phyloP scores from a whole-genome alignment of 2,329 filamentous ascomycete species.

The Geoglossum cookeanum region DNA sequence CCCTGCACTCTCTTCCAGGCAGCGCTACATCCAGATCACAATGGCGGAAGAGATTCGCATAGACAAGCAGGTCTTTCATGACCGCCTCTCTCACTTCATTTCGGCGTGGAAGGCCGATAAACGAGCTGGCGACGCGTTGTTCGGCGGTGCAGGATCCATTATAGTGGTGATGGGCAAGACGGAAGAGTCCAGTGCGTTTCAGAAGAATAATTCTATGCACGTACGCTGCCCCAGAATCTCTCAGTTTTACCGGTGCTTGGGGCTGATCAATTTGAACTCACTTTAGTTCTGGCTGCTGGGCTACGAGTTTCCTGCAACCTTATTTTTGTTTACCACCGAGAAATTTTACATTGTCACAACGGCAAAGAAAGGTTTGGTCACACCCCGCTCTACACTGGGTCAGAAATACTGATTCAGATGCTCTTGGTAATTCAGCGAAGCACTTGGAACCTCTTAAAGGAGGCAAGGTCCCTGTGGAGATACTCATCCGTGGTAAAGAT shows the following conservation, averaged over 20 bases:
- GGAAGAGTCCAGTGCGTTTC: conserved; percentile 67
- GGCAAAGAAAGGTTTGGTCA: conserved; percentile 66
- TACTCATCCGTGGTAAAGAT: conserved; percentile 82
- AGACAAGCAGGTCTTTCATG: conserved; percentile 83
- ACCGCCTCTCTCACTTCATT: conserved; percentile 71
- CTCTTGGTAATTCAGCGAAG: conserved; percentile 40
- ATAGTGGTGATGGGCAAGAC: conserved; percentile 89
- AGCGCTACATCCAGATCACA: conserved; percentile 8
- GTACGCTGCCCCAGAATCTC: conserved; percentile 32
- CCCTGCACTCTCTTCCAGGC: neutral
- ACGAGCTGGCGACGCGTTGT: conserved; percentile 65
- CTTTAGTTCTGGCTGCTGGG: conserved; percentile 88
- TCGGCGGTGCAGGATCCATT: conserved; percentile 72
- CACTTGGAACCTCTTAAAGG: conserved; percentile 84
- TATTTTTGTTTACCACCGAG: conserved; percentile 82
- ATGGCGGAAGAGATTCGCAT: conserved; percentile 81
- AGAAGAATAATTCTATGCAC: conserved; percentile 94
- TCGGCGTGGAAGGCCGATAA: conserved; percentile 94
- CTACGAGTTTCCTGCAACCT: conserved; percentile 92
- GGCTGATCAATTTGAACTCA: conserved; percentile 10
- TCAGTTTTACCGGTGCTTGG: neutral
- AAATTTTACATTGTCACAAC: conserved; percentile 85
- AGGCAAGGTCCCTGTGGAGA: conserved; percentile 80
- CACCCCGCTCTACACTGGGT: conserved; percentile 5
- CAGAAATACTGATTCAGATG: conserved; percentile 1